phyloP scores from a whole-genome alignment of 1,284 basidiomycete species.

The Agaricales sp. region DNA sequence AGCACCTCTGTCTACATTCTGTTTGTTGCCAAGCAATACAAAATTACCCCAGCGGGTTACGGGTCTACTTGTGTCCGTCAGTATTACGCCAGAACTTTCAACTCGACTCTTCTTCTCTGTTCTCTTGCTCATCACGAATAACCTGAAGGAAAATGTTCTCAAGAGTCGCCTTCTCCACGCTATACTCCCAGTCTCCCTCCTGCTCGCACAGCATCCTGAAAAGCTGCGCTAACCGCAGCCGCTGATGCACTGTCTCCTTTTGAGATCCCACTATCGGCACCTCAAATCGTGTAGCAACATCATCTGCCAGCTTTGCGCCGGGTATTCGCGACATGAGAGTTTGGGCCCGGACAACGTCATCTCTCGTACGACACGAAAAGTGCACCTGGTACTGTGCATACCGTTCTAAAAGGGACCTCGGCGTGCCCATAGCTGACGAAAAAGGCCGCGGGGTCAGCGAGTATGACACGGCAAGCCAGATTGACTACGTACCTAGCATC shows the following conservation, averaged over 20 bases:
- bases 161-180: conserved; percentile 53
- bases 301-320: conserved; percentile 56
- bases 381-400: conserved; percentile 75
- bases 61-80: too few species aligned
- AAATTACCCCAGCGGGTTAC: too few species aligned
- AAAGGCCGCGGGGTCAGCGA: conserved; percentile 1
- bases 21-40: too few species aligned
- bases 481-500: conserved; percentile 44
- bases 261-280: conserved; percentile 38
- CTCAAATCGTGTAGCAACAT: conserved; percentile 72
- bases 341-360: conserved; percentile 45
- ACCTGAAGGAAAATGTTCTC: conserved; percentile 20
- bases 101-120: too few species aligned
- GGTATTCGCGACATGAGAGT: conserved; percentile 54
- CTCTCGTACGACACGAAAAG: conserved; percentile 53
- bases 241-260: conserved; percentile 14
- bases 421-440: conserved; percentile 51
- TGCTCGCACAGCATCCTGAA: conserved; percentile 43
- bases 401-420: conserved; percentile 50
- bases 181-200: conserved; percentile 50
- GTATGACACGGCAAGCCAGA: conserved; percentile 5
- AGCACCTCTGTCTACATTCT: too few species aligned
- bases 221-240: conserved; percentile 42
- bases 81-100: too few species aligned
- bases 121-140: conserved; percentile 21